Conservation (phyloP, 169 alveolate species). For the Amoebophrya sp. region DNA sequence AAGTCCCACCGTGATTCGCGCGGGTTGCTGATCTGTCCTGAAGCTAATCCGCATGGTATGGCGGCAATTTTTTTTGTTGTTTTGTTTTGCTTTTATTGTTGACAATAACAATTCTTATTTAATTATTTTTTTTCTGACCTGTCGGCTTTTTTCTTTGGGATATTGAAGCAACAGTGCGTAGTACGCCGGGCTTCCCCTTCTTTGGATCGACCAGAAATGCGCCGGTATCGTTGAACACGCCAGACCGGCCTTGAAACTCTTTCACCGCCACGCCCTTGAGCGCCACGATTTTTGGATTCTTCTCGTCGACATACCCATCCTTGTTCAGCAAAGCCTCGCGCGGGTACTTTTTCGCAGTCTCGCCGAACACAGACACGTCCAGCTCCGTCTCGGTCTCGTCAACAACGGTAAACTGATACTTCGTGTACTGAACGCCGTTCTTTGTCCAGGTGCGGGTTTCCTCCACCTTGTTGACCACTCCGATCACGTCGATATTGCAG, state of each 20-base stretch:
- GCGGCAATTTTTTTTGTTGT: too few species aligned
- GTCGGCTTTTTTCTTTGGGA: too few species aligned
- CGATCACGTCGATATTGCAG: background rate
- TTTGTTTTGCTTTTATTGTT: too few species aligned
- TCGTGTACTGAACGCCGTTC: background rate
- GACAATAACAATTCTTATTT: too few species aligned
- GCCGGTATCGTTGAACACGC: background rate
- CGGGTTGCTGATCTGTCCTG: too few species aligned
- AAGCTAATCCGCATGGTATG: too few species aligned
- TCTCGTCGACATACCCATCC: background rate
- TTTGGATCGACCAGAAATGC: background rate
- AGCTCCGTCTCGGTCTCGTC: slow-evolving; percentile 20
- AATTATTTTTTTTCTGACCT: too few species aligned
- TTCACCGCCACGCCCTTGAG: background rate
- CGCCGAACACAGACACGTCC: background rate
- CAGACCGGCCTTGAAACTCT: background rate
- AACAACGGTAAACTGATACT: background rate
- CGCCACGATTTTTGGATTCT: background rate
- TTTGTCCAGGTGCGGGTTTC: background rate
- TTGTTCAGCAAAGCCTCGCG: background rate
- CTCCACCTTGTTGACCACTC: background rate
- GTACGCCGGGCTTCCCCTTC: background rate
- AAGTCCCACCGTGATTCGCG: too few species aligned
- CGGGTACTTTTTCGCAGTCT: background rate
- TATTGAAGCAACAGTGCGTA: background rate